Conservation (phyloP, 2,329 filamentous ascomycete genomes). For the Decorospora gaudefroyi region DNA sequence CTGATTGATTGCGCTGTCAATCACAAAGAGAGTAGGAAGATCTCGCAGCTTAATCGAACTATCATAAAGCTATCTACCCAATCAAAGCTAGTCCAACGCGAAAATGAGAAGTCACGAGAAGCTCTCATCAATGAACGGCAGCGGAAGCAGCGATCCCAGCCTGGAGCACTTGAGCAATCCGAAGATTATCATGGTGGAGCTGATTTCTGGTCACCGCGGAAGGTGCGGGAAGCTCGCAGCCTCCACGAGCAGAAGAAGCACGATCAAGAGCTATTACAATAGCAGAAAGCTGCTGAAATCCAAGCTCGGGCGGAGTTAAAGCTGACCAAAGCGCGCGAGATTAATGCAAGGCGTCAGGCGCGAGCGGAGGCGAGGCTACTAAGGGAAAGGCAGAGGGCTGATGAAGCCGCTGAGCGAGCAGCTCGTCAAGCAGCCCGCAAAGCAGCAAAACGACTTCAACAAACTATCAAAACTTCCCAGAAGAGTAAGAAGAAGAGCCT, state of each 20-base stretch:
- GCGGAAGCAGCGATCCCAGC: constrained; percentile 1
- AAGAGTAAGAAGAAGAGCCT: neutral
- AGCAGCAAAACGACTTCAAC: neutral
- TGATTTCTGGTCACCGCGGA: constrained; percentile 9
- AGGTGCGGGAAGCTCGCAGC: constrained; percentile 4
- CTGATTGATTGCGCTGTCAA: neutral
- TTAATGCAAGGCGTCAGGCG: too few relatives aligned
- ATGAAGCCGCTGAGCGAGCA: constrained; percentile 1
- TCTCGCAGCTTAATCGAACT: neutral
- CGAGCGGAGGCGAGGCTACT: too few relatives aligned
- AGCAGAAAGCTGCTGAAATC: too few relatives aligned
- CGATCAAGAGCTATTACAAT: constrained; percentile 3
- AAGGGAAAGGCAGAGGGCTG: constrained; percentile 2
- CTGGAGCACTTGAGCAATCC: constrained; percentile 1
- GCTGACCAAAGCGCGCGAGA: too few relatives aligned
- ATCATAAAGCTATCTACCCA: neutral
- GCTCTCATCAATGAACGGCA: constrained; percentile 6
- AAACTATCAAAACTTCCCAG: constrained; percentile 2
- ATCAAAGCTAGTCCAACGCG: constrained; percentile 3
- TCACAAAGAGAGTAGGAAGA: neutral
- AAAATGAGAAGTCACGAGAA: constrained; percentile 1
- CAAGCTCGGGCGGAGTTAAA: too few relatives aligned
- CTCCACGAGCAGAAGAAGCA: neutral
- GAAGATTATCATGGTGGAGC: constrained; percentile 7
- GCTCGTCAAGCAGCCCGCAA: neutral